Evolutionary conservation across 805 yeast genomes (phyloP), one percentile per base, ranked within the genome.

Genomic region (Lipomyces yamadae): DNA sequence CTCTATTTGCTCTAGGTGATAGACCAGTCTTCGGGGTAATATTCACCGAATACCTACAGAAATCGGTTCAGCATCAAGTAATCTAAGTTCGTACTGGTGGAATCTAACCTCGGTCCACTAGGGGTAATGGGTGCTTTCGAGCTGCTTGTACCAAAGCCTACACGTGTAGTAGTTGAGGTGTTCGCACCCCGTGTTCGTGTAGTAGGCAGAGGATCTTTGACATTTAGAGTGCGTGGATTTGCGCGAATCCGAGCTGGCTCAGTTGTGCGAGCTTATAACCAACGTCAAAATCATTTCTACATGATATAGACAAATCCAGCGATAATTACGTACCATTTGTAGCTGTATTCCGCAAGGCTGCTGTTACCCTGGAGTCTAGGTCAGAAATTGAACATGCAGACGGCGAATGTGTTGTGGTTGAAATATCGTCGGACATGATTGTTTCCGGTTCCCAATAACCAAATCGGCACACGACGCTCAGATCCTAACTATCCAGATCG

Each of bases 111-210:
- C 11, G n/a, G 2, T 8, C 29, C 34, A 34, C 10, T 10, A 11
- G 55, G 55, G 8, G 55, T 52, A 13, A 52, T 8, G 1, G 55
- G 55, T 29, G 55, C 55, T 15, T 24, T 29, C 8, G 48, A 42
- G n/a, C 48, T 42, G 48, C 48, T 42, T 3, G 48, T 42, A n/a
- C 48, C 48, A 42, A 42, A 42, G 7, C 48, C 48, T 42, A 42
- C 48, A 42, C 48, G 48, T 42, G 48, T 42, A 42, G 18, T 42
- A n/a, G 48, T 42, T 15, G 48, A 15, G 48, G 24, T 15, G 29
- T 42, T 42, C 48, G 8, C 48, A 42, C 8, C 24, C 48, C 48
- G 48, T 24, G n/a, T 8, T 3, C 18, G 48, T 13, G 6, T 24
- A 42, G 8, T n/a, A 15, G 24, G 15, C 48, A 24, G 24, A 42